These are phyloP conservation scores for Yamadazyma philogaea DNA, from an alignment of 805 yeast genomes.

Conservation along the genomic window DNA sequence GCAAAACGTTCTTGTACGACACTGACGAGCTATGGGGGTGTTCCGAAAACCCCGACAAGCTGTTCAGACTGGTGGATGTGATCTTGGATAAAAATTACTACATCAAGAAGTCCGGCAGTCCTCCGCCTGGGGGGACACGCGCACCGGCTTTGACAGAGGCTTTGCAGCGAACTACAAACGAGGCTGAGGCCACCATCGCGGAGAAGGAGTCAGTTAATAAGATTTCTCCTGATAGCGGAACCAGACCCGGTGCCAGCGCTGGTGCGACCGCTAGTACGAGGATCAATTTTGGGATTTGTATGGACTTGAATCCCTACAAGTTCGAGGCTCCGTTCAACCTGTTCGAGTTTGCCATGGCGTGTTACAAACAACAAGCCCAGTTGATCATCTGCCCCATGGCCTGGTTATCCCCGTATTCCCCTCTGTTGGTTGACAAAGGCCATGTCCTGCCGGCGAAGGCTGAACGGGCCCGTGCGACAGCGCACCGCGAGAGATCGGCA, in stretches of 20 bases:
- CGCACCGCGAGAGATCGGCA: background rate
- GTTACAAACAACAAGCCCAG: constrained; percentile 45
- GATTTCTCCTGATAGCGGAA: background rate
- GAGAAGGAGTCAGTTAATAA: background rate
- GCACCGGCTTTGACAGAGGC: constrained; percentile 6
- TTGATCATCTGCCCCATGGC: constrained; percentile 80
- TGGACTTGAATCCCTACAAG: constrained; percentile 88
- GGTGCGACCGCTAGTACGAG: constrained; percentile 21
- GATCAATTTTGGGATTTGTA: constrained; percentile 79
- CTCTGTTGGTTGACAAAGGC: constrained; percentile 14
- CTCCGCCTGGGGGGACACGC: background rate
- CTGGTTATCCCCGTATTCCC: constrained; percentile 65
- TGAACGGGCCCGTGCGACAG: background rate
- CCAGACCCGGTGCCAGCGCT: too few relatives aligned
- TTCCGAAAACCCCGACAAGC: constrained; percentile 54
- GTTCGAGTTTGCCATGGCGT: constrained; percentile 66
- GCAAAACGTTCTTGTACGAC: constrained; percentile 73
- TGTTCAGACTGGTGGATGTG: constrained; percentile 53
- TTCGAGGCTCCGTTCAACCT: constrained; percentile 74
- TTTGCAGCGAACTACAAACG: background rate
- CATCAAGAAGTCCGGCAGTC: background rate
- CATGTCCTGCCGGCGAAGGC: background rate
- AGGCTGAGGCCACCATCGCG: background rate
- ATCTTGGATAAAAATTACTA: constrained; percentile 20
- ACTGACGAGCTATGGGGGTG: constrained; percentile 84